Base-by-base conservation (phyloP, 1,139 yeast species). In the Scheffersomyces titani region DNA sequence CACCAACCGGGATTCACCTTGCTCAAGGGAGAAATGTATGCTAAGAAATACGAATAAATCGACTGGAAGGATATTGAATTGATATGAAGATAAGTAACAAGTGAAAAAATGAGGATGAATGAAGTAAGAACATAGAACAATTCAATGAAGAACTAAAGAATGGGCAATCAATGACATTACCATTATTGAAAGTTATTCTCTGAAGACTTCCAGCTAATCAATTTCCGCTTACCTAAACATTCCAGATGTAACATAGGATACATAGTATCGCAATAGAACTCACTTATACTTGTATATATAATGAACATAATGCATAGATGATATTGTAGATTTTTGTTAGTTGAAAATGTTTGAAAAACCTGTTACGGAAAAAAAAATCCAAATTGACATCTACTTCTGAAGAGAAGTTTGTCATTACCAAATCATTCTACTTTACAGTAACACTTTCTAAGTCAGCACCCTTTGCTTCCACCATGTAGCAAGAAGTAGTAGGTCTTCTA, bases 1-100 rank as follows among this genome's bases (percentile, higher is more conserved):
- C 79, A 81, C 55, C 81, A 82, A 52, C 86, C 91, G 13, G 96
- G 96, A 0, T 64, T 59, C 44, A 62, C 60, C 40, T 52, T 61
- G 51, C 48, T 63, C 40, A 63, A 60, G 57, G 58, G 52, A 16
- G 50, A 48, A 16, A 49, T 53, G 52, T 22, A 21, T 21, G 22
- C n/a, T 7, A 44, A 30, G 36, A 49, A 19, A 13, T 53, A 53
- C 30, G 45, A 50, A 40, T 47, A 47, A 21, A 24, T 9, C 13
- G 6, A 30, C 44, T 6, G 18, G 40, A 36, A 49, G 6, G 18
- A 2, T 6, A 9, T 30, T n/a, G n/a, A 46, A 46, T 7, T 20
- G n/a, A 46, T 7, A 30, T 11, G 40, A 30, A 30, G 13, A 30
- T 9, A 22, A 22, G 6, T 6, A 22, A 22, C 24, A 22, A 22